Evolutionary conservation across 495 filamentous ascomycete species (phyloP), one percentile per base, ranked within the genome.

Genomic region (Penicillium soppii): DNA sequence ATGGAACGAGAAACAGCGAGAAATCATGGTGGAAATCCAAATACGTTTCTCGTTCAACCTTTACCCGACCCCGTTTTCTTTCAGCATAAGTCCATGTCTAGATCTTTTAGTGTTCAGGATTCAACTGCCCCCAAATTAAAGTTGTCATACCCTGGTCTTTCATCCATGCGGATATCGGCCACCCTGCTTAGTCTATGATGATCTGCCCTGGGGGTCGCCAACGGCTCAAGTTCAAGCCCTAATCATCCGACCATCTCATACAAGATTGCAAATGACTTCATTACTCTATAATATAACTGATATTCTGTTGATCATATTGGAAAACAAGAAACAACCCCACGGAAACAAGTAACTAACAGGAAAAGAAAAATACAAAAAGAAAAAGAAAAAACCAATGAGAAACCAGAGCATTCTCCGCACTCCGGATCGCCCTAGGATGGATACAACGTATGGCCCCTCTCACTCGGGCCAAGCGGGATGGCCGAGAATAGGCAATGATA

Each of bases 141-240:
- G 62, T 66, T 66, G 59, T 53, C 52, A 20, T 27, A 60, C 57
- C 59, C 62, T 54, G 54, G 59, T 56, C 50, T 49, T 25, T 23
- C 22, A 37, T 29, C 45, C 46, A 58, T 56, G 55, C 52, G 56
- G 56, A 52, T 32, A 54, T 59, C 55, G 41, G 33, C 39, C 35
- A 30, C 57, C 60, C 53, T 58, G 58, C 52, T 50, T 59, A 62
- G 46, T 37, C 38, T 22, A 43, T 44, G 52, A 51, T 48, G 56
- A 62, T 63, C 56, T 49, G 35, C 58, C 45, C 56, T 53, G 43
- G 55, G 58, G 50, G n/a, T 50, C 27, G 47, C 51, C 50, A 62
- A 65, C 62, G 58, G 58, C 25, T 54, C 43, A 33, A 17, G 7
- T 22, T 13, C 10, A 5, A 32, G 29, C 29, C 29, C 29, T 32